Evolutionary conservation across 2,329 filamentous ascomycete species (phyloP).

Genomic region (Verticillium nubilum): DNA sequence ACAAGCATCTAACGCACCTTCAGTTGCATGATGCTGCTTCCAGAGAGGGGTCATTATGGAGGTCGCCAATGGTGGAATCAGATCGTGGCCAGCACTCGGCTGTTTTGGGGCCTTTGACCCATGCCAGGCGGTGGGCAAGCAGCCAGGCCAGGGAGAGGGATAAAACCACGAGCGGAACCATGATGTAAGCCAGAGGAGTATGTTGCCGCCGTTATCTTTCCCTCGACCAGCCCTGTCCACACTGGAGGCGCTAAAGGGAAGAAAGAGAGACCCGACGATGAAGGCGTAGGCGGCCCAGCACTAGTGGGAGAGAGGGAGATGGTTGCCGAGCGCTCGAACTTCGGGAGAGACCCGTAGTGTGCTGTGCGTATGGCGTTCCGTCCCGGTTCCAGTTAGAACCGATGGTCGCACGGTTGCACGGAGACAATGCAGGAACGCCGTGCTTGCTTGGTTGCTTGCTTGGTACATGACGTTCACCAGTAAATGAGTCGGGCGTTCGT

Average conservation of each 20-base stretch:
- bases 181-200: not conserved
- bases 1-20: not conserved
- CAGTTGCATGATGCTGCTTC: not conserved
- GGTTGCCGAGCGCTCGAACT: not conserved
- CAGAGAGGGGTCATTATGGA: not conserved
- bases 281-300: not conserved
- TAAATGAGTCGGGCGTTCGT: not conserved
- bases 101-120: not conserved
- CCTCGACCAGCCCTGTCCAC: not conserved
- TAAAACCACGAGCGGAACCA: not conserved
- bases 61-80: not conserved
- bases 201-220: not conserved
- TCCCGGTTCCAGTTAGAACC: not conserved
- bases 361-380: not conserved
- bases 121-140: not conserved
- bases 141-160: not conserved
- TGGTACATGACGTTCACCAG: no score
- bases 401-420: not conserved
- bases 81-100: not conserved
- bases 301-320: not conserved
- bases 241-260: not conserved
- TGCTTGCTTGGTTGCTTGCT: not conserved
- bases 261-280: not conserved
- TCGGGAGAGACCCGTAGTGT: not conserved
- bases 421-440: not conserved